Percentiles rank a stretch among this genome's conserved stretches.
Evolutionary conservation across 768 basidiomycete genomes (phyloP).

Genomic region (Lyophyllum semitale): DNA sequence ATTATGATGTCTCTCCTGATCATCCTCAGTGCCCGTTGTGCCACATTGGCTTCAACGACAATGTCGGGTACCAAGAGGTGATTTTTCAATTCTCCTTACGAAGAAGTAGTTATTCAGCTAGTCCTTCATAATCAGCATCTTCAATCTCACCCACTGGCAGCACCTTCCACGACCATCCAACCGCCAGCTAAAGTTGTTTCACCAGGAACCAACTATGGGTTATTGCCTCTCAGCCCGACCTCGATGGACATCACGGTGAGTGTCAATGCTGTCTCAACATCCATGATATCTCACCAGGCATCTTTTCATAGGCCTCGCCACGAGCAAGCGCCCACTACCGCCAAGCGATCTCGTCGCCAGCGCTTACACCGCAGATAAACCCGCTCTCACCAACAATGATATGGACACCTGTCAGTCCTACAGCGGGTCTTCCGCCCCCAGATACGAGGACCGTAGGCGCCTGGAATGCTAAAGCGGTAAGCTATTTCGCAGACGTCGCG

Average conservation of each 20-base stretch:
- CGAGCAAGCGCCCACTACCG: background rate
- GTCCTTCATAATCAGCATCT: conserved; percentile 3
- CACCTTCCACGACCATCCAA: background rate
- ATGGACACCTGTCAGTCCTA: conserved; percentile 33
- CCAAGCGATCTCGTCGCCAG: conserved; percentile 21
- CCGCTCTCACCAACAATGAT: conserved; percentile 35
- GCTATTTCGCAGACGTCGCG: background rate
- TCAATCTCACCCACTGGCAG: conserved; percentile 1
- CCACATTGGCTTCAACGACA: conserved; percentile 40
- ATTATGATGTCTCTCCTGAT: conserved; percentile 39
- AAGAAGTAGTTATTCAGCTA: background rate
- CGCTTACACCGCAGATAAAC: conserved; percentile 25
- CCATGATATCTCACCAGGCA: background rate
- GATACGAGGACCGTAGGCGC: conserved; percentile 30
- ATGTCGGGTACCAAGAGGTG: conserved; percentile 37
- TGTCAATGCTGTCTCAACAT: background rate
- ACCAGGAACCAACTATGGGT: background rate
- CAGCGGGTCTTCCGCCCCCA: conserved; percentile 33
- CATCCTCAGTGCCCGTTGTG: conserved; percentile 51
- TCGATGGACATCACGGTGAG: background rate
- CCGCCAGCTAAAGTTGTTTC: background rate
- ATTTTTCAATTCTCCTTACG: conserved; percentile 5
- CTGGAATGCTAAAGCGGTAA: conserved; percentile 35
- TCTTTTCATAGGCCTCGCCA: background rate
- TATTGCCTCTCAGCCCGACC: background rate